Conservation (phyloP, 2,329 filamentous ascomycete genomes). For the Drechslerella coelobrocha region DNA sequence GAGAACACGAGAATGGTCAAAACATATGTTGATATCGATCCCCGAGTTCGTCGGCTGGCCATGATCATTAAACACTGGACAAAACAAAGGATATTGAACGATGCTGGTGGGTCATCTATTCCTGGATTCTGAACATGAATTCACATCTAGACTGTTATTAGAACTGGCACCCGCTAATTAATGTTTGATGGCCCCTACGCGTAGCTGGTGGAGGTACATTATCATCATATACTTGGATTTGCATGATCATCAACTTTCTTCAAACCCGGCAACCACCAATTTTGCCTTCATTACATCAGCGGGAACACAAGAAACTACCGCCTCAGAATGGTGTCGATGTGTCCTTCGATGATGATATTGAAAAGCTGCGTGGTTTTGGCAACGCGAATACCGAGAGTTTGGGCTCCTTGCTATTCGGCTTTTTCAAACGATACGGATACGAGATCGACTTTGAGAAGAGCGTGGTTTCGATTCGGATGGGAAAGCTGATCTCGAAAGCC, state of each 20-base stretch:
- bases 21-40: slow-evolving; percentile 92
- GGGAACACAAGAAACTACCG: slow-evolving; percentile 68
- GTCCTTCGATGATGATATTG: slow-evolving; percentile 85
- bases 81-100: slow-evolving; percentile 87
- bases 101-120: slow-evolving; percentile 74
- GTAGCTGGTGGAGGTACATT: slow-evolving; percentile 88
- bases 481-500: slow-evolving; percentile 76
- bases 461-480: slow-evolving; percentile 83
- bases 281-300: slow-evolving; percentile 82
- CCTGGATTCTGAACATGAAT: neutral
- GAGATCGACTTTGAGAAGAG: slow-evolving; percentile 87
- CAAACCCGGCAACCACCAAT: slow-evolving; percentile 85
- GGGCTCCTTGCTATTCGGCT: slow-evolving; percentile 88
- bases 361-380: slow-evolving; percentile 76
- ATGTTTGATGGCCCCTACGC: slow-evolving; percentile 48
- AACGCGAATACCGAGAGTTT: slow-evolving; percentile 79
- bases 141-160: neutral
- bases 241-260: slow-evolving; percentile 94
- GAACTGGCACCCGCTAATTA: slow-evolving; percentile 3
- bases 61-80: slow-evolving; percentile 99
- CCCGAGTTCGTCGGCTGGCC: slow-evolving; percentile 85
- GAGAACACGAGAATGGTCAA: slow-evolving; percentile 98
- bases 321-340: slow-evolving; percentile 71
- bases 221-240: slow-evolving; percentile 99
- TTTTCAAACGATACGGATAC: slow-evolving; percentile 93